These are phyloP conservation scores for Daedalea quercina DNA, from an alignment of 768 basidiomycete genomes.

Conservation along the genomic window DNA sequence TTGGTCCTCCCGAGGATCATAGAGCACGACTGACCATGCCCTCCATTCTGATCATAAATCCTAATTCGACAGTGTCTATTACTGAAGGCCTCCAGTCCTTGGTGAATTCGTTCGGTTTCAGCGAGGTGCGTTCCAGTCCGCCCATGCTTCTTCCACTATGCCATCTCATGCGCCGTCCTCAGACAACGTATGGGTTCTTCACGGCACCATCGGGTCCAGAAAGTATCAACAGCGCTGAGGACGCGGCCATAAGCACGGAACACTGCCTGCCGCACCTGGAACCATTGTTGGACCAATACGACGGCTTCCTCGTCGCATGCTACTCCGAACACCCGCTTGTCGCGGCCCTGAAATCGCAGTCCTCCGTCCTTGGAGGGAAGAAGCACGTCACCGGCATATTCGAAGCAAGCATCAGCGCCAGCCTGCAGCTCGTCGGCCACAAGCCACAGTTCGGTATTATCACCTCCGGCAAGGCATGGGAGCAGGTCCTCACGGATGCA, in stretches of 20 bases:
- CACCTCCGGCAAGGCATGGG: background rate
- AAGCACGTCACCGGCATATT: background rate
- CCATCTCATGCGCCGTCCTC: background rate
- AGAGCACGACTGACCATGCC: background rate
- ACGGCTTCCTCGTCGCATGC: background rate
- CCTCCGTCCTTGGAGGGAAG: background rate
- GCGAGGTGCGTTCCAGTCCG: background rate
- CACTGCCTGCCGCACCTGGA: background rate
- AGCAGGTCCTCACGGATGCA: background rate
- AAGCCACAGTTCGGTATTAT: background rate
- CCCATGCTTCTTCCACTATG: background rate
- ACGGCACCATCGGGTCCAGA: background rate
- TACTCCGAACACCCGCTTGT: background rate
- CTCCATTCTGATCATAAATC: background rate
- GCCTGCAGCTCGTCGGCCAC: background rate
- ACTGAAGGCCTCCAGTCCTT: background rate
- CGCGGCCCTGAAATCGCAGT: background rate
- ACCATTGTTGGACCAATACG: background rate
- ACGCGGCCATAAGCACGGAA: background rate
- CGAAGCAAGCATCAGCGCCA: background rate
- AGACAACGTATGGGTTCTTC: background rate
- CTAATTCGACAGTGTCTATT: background rate
- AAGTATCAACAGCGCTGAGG: background rate
- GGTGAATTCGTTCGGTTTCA: background rate
- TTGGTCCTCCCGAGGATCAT: too few relatives aligned